Base-by-base conservation (phyloP, 352 stramenopile species). In the Elongisporangium senticosum region DNA sequence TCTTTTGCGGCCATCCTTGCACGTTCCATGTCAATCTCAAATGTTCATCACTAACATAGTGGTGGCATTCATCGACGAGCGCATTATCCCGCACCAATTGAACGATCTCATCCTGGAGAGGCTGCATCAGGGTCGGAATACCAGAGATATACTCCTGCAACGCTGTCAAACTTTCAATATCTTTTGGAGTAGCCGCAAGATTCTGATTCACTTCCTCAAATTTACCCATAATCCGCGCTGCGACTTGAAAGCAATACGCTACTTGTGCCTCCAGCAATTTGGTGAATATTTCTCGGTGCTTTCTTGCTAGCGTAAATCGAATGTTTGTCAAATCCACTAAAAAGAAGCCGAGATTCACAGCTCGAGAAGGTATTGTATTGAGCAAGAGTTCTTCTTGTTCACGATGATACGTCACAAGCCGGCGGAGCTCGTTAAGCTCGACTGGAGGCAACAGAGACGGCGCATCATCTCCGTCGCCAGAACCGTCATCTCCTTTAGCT, bases 121-220 rank as follows among this genome's bases (percentile, higher is more conserved):
- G 86, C 8, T 89, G 78, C 26, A 96, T 51, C 17, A 89, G 53
- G 28, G 75, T 53, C 20, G 86, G 86, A 6, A 98, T 61, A 5
- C 75, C 79, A 22, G 72, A 74, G 43, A 97, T 91, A 63, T 91
- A 97, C 52, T 96, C 88, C 55, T 96, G 79, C 28, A 97, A 56
- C 7, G 86, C 85, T 2, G 85, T 93, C 54, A 98, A 68, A 20
- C 87, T 83, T 63, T 98, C 93, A 47, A 98, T 97, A 59, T 98
- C 87, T 52, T 95, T 95, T 2, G 92, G 89, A 1, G 78, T 87
- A 2, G 83, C 74, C 4, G 68, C 76, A 2, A 98, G 64, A 26
- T 84, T 87, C 51, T 86, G 73, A 52, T 96, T 86, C 49, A 98
- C 95, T 15, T 82, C 72, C 24, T 96, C 81, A 56, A 97, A 98